These are phyloP conservation scores for Neonectria sp. DNA, from an alignment of 2,329 filamentous ascomycete species.

Conservation along the genomic window DNA sequence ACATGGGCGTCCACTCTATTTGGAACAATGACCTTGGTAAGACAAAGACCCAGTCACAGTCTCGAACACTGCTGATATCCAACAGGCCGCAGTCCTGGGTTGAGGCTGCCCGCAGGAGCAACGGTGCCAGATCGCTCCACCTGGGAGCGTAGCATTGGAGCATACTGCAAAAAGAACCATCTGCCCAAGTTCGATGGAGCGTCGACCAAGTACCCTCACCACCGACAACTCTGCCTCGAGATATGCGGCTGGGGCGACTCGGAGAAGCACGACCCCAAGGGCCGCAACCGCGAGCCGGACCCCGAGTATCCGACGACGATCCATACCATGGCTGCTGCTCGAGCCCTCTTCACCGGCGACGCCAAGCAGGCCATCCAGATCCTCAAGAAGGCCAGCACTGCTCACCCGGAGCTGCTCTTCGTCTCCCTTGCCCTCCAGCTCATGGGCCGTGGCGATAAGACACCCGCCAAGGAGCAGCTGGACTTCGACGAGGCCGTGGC, in stretches of 20 bases:
- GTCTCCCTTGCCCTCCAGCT: constrained; percentile 78
- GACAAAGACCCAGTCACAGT: constrained; percentile 27
- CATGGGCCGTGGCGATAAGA: constrained; percentile 65
- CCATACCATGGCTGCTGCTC: constrained; percentile 82
- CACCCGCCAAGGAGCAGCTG: constrained; percentile 63
- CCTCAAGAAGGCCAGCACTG: constrained; percentile 76
- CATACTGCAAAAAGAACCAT: constrained; percentile 74
- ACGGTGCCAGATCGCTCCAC: constrained; percentile 63
- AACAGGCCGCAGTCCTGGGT: constrained; percentile 64
- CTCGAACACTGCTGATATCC: constrained; percentile 19
- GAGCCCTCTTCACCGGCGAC: constrained; percentile 81
- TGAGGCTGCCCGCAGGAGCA: constrained; percentile 63
- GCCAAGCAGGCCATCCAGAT: constrained; percentile 78
- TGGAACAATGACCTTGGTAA: constrained; percentile 80
- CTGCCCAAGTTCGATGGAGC: constrained; percentile 76
- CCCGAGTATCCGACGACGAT: constrained; percentile 67
- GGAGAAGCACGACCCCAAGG: constrained; percentile 61
- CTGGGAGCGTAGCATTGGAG: constrained; percentile 75
- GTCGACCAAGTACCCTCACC: constrained; percentile 75
- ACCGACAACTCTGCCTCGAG: constrained; percentile 81
- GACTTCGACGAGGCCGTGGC: constrained; percentile 73
- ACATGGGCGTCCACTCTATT: constrained; percentile 80
- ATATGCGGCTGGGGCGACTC: constrained; percentile 81
- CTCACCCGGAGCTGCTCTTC: constrained; percentile 76
- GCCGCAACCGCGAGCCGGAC: constrained; percentile 58